phyloP scores from a whole-genome alignment of 805 yeast species.

The Pichia kluyveri region DNA sequence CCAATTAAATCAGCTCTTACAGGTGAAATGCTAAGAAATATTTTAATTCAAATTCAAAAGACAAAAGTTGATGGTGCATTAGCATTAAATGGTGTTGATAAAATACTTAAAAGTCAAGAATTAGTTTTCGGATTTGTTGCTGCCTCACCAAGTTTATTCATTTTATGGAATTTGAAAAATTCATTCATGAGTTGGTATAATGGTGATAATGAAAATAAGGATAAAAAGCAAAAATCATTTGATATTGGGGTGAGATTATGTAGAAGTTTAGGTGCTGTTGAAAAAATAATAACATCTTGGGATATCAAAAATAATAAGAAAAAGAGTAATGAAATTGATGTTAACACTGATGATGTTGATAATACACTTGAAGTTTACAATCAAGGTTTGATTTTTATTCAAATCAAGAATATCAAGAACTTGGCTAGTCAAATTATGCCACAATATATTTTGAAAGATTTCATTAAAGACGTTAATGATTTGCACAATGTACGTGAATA shows the following conservation, averaged over 20 bases:
- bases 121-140: slow-evolving; percentile 91
- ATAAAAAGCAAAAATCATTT: not conserved
- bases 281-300: slow-evolving; percentile 11
- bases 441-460: slow-evolving; percentile 36
- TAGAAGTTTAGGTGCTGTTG: slow-evolving; percentile 12
- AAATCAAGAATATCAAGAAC: slow-evolving; percentile 47
- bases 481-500: slow-evolving; percentile 35
- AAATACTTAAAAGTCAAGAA: slow-evolving; percentile 81
- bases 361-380: slow-evolving; percentile 20
- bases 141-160: slow-evolving; percentile 66
- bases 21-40: slow-evolving; percentile 68
- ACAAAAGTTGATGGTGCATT: slow-evolving; percentile 91
- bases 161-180: slow-evolving; percentile 38
- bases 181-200: slow-evolving; percentile 15
- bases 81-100: slow-evolving; percentile 87
- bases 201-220: slow-evolving; percentile 1
- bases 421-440: slow-evolving; percentile 46
- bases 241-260: slow-evolving; percentile 1
- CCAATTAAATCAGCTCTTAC: slow-evolving; percentile 56
- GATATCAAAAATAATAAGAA: not conserved
- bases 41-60: slow-evolving; percentile 89
- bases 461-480: slow-evolving; percentile 58
- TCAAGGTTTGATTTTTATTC: slow-evolving; percentile 60
- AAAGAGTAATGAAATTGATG: not conserved
- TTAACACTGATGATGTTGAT: slow-evolving; percentile 3